Evolutionary conservation across 768 basidiomycete species (phyloP), one percentile per base, ranked within the genome.

Genomic region (Rhizopogon roseolus): DNA sequence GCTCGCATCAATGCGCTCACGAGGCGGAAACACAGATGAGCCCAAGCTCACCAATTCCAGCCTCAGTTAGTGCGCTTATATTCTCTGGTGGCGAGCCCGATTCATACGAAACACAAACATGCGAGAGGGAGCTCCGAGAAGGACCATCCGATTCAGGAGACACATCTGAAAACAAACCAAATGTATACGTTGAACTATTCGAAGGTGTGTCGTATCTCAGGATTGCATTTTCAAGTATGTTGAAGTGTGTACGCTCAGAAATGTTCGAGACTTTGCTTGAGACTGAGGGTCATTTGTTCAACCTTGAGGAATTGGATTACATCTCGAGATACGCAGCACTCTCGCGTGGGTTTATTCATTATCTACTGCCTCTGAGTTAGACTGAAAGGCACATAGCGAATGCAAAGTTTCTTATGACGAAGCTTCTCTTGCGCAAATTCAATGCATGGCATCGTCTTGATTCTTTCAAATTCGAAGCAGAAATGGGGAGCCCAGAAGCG

Each of bases 361-460:
- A 10, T 17, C 32, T 11, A 4, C 10, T 36, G 34, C 34, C 3
- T 38, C 41, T 39, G 11, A 7, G n/a, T 25, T 14, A 19, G 48
- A 11, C 62, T 64, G 36, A 69, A 37, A 13, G 22, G 17, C 14
- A 2, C 37, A 56, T 38, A 86, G 84, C 81, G 59, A 65, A 75
- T 13, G 77, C 84, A 3, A 73, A 78, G 27, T 88, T 85, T 64
- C 78, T 89, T 14, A 75, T 87, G 56, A 74, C 81, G 16, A 79
- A 85, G 19, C 70, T 89, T 8, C 72, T 81, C n/a, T 72, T 86
- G 7, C 79, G 86, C 49, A 84, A 83, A 58, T 73, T 72, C 28
- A 76, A 73, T 53, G 74, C 76, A 58, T 84, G 84, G 73, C 76
- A 81, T 54, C 76, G 81, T 3, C 68, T 78, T 5, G 66, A 67